These are phyloP conservation scores for Plasmodium blacklocki DNA, from an alignment of 169 alveolate genomes.

Conservation along the genomic window DNA sequence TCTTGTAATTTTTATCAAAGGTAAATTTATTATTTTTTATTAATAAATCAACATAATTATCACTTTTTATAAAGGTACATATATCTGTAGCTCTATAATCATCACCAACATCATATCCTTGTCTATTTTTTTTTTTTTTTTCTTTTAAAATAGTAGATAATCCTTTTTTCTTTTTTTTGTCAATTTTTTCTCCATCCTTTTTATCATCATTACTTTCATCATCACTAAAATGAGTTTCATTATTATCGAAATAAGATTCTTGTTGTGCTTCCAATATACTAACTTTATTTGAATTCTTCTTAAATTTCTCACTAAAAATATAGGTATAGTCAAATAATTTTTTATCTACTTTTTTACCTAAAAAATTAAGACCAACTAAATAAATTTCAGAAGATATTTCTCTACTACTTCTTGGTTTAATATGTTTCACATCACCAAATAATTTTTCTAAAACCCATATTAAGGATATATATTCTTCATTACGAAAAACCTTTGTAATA, in stretches of 20 bases:
- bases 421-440: constrained; percentile 96
- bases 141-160: constrained; percentile 85
- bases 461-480: constrained; percentile 96
- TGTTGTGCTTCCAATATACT: neutral
- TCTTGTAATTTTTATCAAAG: constrained; percentile 68
- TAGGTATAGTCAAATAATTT: constrained; percentile 95
- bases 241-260: neutral
- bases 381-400: constrained; percentile 98
- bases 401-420: constrained; percentile 98
- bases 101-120: constrained; percentile 91
- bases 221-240: constrained; percentile 79
- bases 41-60: constrained; percentile 85
- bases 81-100: constrained; percentile 84
- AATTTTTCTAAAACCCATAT: constrained; percentile 97
- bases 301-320: constrained; percentile 91
- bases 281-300: constrained; percentile 25
- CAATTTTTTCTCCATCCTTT: constrained; percentile 27
- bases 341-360: constrained; percentile 96
- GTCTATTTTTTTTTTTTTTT: constrained; percentile 86
- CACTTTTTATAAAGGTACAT: constrained; percentile 83
- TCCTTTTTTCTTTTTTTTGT: constrained; percentile 79
- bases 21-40: constrained; percentile 80
- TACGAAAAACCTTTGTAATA: constrained; percentile 81
- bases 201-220: constrained; percentile 80
- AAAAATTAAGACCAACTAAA: constrained; percentile 95